Conservation (phyloP, 805 yeast species). For the Hyphopichia homilentoma region DNA sequence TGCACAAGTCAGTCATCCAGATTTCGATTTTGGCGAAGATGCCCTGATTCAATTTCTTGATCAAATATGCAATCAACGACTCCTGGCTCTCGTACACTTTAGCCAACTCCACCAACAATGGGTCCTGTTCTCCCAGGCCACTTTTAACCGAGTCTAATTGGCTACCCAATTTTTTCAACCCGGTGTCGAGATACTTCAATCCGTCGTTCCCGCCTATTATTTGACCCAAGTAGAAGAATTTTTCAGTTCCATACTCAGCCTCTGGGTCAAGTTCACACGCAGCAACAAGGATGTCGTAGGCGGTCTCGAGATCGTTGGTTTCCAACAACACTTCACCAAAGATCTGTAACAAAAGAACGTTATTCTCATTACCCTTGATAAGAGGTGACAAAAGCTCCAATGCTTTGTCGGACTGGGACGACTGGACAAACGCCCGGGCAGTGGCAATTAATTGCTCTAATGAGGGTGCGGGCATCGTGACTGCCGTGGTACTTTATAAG, state of each 20-base stretch:
- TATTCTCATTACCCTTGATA: slow-evolving; percentile 24
- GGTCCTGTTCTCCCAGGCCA: slow-evolving; percentile 18
- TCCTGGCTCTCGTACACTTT: slow-evolving; percentile 19
- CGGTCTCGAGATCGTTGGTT: slow-evolving; percentile 72
- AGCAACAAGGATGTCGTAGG: slow-evolving; percentile 56
- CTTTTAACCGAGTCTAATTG: slow-evolving; percentile 33
- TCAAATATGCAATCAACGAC: slow-evolving; percentile 27
- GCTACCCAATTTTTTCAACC: slow-evolving; percentile 46
- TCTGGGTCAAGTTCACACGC: slow-evolving; percentile 69
- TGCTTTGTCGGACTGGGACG: slow-evolving; percentile 53
- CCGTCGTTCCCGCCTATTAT: slow-evolving; percentile 83
- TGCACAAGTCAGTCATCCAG: slow-evolving; percentile 97
- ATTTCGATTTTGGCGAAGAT: slow-evolving; percentile 84
- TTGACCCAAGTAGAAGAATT: slow-evolving; percentile 88
- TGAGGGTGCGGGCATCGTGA: slow-evolving; percentile 3
- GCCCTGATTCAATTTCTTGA: slow-evolving; percentile 68
- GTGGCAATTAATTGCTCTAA: slow-evolving; percentile 12
- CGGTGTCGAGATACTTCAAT: slow-evolving; percentile 55
- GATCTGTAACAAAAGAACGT: slow-evolving; percentile 48
- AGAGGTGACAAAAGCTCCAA: slow-evolving; percentile 44
- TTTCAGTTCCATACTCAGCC: slow-evolving; percentile 68
- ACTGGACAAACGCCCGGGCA: slow-evolving; percentile 43
- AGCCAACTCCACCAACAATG: slow-evolving; percentile 21
- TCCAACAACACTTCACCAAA: slow-evolving; percentile 81
- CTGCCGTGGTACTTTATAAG: background rate